Percentiles rank a stretch among this genome's conserved stretches.
Evolutionary conservation across 768 basidiomycete genomes (phyloP).

Genomic region (Asterophora lycoperdoides): DNA sequence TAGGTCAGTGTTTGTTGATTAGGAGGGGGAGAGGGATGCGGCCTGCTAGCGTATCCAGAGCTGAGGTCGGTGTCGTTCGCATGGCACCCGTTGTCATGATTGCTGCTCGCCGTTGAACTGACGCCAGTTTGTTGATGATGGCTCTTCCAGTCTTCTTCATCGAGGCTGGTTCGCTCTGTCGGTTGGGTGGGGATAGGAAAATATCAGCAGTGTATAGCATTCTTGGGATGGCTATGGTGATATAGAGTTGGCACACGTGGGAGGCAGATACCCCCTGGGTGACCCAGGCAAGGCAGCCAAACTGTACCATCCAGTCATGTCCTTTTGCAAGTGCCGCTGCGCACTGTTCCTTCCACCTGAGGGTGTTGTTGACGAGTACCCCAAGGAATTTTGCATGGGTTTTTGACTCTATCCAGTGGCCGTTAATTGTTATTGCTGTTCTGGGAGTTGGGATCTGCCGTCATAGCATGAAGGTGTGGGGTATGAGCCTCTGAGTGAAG

Average conservation of each 20-base stretch:
- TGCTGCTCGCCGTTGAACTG: slow-evolving; percentile 10
- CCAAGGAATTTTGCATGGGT: slow-evolving; percentile 26
- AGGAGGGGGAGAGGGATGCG: slow-evolving; percentile 17
- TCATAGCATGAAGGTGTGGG: not conserved
- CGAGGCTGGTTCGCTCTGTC: not conserved
- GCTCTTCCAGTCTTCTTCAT: not conserved
- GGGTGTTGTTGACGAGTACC: slow-evolving; percentile 23
- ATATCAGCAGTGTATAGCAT: slow-evolving; percentile 31
- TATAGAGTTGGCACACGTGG: not conserved
- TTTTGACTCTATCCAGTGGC: slow-evolving; percentile 15
- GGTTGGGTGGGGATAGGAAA: slow-evolving; percentile 14
- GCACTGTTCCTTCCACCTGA: too few relatives aligned
- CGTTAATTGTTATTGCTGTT: not conserved
- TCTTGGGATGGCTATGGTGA: slow-evolving; percentile 20
- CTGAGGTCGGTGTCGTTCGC: slow-evolving; percentile 14
- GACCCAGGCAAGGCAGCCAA: slow-evolving; percentile 17
- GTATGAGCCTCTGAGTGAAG: not conserved
- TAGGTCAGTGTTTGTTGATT: slow-evolving; percentile 12
- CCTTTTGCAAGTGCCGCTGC: too few relatives aligned
- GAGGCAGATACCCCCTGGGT: slow-evolving; percentile 16
- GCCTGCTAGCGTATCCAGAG: slow-evolving; percentile 19
- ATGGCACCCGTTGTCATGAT: slow-evolving; percentile 15
- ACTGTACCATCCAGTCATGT: slow-evolving; percentile 15
- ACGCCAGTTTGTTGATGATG: slow-evolving; percentile 4
- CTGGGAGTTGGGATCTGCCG: not conserved